Percentiles rank a stretch among this genome's conserved stretches.
Conservation (phyloP, 495 filamentous ascomycete species). For the Aspergillus cavernicola region DNA sequence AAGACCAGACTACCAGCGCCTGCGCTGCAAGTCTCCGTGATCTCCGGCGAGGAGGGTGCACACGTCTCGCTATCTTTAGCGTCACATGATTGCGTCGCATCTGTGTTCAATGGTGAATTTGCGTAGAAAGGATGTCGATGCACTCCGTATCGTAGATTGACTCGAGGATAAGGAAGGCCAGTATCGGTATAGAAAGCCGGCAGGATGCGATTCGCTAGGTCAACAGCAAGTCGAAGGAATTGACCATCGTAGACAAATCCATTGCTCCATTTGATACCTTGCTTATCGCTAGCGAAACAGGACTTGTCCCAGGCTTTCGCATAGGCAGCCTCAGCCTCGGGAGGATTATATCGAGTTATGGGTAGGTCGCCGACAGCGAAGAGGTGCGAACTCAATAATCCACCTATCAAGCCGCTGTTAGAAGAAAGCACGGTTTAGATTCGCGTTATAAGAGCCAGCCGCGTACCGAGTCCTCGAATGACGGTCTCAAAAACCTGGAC, state of each 20-base stretch:
- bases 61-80: slow-evolving; percentile 27
- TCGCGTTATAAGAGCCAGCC: not conserved
- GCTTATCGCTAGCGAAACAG: slow-evolving; percentile 27
- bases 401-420: slow-evolving; percentile 42
- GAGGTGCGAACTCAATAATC: slow-evolving; percentile 85
- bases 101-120: slow-evolving; percentile 67
- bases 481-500: slow-evolving; percentile 98
- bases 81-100: slow-evolving; percentile 33
- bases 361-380: slow-evolving; percentile 88
- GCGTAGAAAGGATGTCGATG: slow-evolving; percentile 65
- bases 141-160: slow-evolving; percentile 88
- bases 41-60: slow-evolving; percentile 51
- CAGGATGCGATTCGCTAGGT: slow-evolving; percentile 76
- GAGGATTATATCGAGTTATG: slow-evolving; percentile 68
- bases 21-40: slow-evolving; percentile 94
- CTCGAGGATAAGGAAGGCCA: slow-evolving; percentile 88
- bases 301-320: slow-evolving; percentile 40
- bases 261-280: slow-evolving; percentile 66
- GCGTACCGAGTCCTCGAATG: slow-evolving; percentile 75
- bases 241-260: slow-evolving; percentile 87
- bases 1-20: slow-evolving; percentile 91
- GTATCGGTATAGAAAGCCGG: slow-evolving; percentile 89
- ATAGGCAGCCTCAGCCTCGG: slow-evolving; percentile 29
- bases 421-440: not conserved
- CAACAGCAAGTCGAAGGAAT: slow-evolving; percentile 76